Percentiles rank a stretch among this genome's conserved stretches.
Conservation (phyloP, 2,329 filamentous ascomycete genomes). For the Rhytidhysteron rufulum region DNA sequence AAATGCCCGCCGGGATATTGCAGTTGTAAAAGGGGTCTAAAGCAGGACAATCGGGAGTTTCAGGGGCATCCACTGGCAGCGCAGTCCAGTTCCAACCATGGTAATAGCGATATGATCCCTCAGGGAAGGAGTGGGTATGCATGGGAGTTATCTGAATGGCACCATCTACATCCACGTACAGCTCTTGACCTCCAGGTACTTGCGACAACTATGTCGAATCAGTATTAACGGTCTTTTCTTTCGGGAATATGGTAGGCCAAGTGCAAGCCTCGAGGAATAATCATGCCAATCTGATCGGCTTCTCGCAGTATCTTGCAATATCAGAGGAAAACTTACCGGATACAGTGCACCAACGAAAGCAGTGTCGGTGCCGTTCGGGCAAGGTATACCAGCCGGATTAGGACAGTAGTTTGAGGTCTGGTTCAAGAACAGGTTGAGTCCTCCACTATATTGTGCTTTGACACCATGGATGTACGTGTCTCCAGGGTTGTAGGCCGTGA, state of each 20-base stretch:
- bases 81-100: constrained; percentile 15
- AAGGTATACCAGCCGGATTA: background rate
- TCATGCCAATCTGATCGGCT: too few relatives aligned
- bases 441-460: constrained; percentile 12
- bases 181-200: constrained; percentile 18
- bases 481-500: constrained; percentile 11
- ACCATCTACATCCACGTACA: constrained; percentile 14
- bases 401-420: constrained; percentile 12
- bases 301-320: too few relatives aligned
- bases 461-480: constrained; percentile 11
- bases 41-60: constrained; percentile 4
- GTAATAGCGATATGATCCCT: constrained; percentile 11
- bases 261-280: background rate
- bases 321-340: constrained; percentile 8
- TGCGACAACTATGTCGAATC: constrained; percentile 4
- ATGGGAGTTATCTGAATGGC: constrained; percentile 14
- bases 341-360: constrained; percentile 9
- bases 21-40: constrained; percentile 13
- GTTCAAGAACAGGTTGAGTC: constrained; percentile 8
- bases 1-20: constrained; percentile 11
- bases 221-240: background rate
- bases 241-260: background rate
- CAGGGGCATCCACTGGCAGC: background rate
- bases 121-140: constrained; percentile 15
- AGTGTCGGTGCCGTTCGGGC: constrained; percentile 16